Base-by-base conservation (phyloP, 73 alveolate species). In the Paraurostyla sp. region DNA sequence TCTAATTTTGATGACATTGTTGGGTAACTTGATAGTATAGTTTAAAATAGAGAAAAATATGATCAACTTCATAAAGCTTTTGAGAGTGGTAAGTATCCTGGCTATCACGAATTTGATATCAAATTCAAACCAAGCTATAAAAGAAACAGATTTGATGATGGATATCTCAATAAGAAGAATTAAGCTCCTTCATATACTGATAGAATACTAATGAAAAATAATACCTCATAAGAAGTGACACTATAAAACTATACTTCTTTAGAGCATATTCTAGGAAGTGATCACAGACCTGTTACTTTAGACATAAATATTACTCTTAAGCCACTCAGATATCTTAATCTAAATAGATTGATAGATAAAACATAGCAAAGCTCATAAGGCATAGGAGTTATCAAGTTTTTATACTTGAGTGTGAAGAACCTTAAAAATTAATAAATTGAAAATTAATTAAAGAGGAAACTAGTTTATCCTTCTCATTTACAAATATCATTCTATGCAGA, bases 111-210 rank as follows among this genome's bases (percentile, higher is more conserved):
- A 22, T 80, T 36, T 41, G 76, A 59, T 32, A 80, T 75, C 0
- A 20, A 16, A 6, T 89, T 89, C 52, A 52, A 9, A 58, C 94
- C 94, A 0, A 76, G 92, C 27, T 89, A 89, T 62, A 89, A 89
- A 57, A 36, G 94, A 43, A 71, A 51, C 16, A 54, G 30, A n/a
- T 25, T 29, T 15, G 75, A 36, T 32, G 27, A 80, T 35, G 88
- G 50, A 0, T 89, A 80, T 54, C n/a, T 62, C 32, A 89, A 89
- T 59, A 89, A 89, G 76, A 89, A 89, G 73, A 86, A 89, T 23
- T 80, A 89, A 33, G 59, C 90, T 6, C 94, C 94, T 0, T 89
- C 94, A 29, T 89, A 69, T 58, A 89, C 94, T 11, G 94, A 89
- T 60, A 32, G 94, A 59, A 52, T 89, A 32, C 78, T 89, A 1